These are phyloP conservation scores for Mentha longifolia DNA, from an alignment of 257 asterid species.

Conservation along the genomic window DNA sequence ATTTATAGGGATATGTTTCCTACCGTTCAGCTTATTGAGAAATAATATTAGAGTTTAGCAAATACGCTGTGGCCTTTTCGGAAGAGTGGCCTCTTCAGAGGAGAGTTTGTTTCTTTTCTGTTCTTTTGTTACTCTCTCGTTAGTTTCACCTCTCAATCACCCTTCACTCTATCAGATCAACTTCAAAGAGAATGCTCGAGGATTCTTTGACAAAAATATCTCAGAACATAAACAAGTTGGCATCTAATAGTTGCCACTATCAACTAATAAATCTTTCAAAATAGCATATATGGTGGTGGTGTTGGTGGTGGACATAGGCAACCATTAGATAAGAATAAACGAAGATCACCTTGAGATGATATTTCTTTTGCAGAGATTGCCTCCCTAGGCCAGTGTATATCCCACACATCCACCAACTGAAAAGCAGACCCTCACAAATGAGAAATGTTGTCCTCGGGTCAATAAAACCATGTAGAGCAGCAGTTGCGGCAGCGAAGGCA, in stretches of 20 bases:
- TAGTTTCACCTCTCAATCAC: too few relatives aligned
- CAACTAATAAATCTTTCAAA: not conserved
- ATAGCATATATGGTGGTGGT: not conserved
- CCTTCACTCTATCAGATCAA: not conserved
- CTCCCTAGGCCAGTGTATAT: constrained; percentile 87
- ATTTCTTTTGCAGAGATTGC: constrained; percentile 91
- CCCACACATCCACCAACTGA: constrained; percentile 99
- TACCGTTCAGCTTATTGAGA: too few relatives aligned
- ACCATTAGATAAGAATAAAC: constrained; percentile 21
- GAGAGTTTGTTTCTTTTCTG: too few relatives aligned
- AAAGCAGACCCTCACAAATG: constrained; percentile 81
- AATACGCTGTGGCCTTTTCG: too few relatives aligned
- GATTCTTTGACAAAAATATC: not conserved
- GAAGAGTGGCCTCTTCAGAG: too few relatives aligned
- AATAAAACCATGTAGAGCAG: constrained; percentile 74
- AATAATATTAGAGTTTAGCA: too few relatives aligned
- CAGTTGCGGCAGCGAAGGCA: constrained; percentile 73
- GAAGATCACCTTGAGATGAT: constrained; percentile 88
- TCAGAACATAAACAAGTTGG: constrained; percentile 6
- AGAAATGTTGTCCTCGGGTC: constrained; percentile 92
- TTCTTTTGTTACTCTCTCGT: too few relatives aligned
- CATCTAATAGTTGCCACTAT: constrained; percentile 1
- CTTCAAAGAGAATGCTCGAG: not conserved
- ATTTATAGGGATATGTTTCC: too few relatives aligned
- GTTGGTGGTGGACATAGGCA: constrained; percentile 1